Evolutionary conservation across 2,329 filamentous ascomycete genomes (phyloP).

Genomic region (Penicillium capsulatum): DNA sequence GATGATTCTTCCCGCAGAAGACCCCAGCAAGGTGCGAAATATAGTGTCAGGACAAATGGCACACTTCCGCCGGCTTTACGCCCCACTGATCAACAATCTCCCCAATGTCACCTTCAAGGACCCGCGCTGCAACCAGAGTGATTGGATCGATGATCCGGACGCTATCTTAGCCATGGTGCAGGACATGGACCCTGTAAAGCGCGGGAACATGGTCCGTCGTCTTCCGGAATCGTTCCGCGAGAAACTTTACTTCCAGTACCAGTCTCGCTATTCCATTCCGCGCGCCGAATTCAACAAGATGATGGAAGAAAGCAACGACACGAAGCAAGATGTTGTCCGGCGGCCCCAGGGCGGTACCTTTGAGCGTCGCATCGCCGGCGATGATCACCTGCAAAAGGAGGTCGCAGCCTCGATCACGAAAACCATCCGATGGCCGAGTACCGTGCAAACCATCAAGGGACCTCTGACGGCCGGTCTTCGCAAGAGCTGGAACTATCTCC

Average conservation of each 20-base stretch:
- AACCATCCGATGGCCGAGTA: conserved; percentile 90
- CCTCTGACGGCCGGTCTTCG: conserved; percentile 70
- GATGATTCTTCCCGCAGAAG: conserved; percentile 85
- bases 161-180: conserved; percentile 69
- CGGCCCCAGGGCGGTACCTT: conserved; percentile 77
- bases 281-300: conserved; percentile 78
- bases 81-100: conserved; percentile 80
- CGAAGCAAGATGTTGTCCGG: conserved; percentile 61
- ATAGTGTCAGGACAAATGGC: conserved; percentile 88
- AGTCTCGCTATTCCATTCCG: conserved; percentile 82
- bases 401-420: conserved; percentile 74
- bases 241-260: conserved; percentile 91
- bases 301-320: conserved; percentile 70
- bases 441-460: conserved; percentile 80
- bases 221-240: conserved; percentile 81
- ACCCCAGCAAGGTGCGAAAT: conserved; percentile 87
- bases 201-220: conserved; percentile 93
- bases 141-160: conserved; percentile 61
- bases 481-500: conserved; percentile 69
- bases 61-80: conserved; percentile 88
- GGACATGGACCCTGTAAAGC: conserved; percentile 86
- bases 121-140: conserved; percentile 51
- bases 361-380: conserved; percentile 74
- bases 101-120: conserved; percentile 81
- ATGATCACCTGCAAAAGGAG: conserved; percentile 64